Evolutionary conservation across 1,139 yeast genomes (phyloP), one percentile per base, ranked within the genome.

Genomic region (Hyphopichia khmerensis): DNA sequence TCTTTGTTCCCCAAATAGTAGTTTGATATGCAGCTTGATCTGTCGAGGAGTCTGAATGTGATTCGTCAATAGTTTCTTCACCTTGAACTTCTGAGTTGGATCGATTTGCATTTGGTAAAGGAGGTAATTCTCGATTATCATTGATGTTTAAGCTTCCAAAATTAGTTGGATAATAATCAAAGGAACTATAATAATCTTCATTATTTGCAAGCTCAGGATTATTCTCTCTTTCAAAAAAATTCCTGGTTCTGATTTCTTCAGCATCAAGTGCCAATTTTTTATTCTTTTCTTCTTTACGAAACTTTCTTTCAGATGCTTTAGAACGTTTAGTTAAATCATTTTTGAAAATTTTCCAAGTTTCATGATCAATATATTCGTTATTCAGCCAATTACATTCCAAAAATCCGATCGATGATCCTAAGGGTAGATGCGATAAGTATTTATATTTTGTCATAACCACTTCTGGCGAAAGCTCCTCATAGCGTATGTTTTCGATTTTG

Each of bases 381-480:
- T 70, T 64, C 29, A 56, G 49, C 98, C 99, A 93, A 56, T 88
- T 83, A 45, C 96, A 79, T 55, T 93, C 98, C 44, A 95, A 56
- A 49, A 89, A 84, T 13, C 93, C 96, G 37, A 93, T 64, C 36
- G 87, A 86, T 0, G 96, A 83, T 1, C 97, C 97, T 27, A 80
- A 59, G 0, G 99, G 98, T 31, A 90, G 64, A 62, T 91, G 95
- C 1, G 87, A 75, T 44, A 93, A 65, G 57, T 87, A 90, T 58
- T 89, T 91, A 59, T 77, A 77, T 51, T 82, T 80, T 43, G 80
- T 77, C 7, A 83, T 64, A 13, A 87, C 60, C 47, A 69, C 46
- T 64, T 81, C 65, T 53, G 79, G 43, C 67, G 81, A 42, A 39
- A 81, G 71, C 24, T 85, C 91, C 46, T 79, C 84, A 56, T 78